phyloP scores from a whole-genome alignment of 2,329 filamentous ascomycete species.

The Rosellinia necatrix region DNA sequence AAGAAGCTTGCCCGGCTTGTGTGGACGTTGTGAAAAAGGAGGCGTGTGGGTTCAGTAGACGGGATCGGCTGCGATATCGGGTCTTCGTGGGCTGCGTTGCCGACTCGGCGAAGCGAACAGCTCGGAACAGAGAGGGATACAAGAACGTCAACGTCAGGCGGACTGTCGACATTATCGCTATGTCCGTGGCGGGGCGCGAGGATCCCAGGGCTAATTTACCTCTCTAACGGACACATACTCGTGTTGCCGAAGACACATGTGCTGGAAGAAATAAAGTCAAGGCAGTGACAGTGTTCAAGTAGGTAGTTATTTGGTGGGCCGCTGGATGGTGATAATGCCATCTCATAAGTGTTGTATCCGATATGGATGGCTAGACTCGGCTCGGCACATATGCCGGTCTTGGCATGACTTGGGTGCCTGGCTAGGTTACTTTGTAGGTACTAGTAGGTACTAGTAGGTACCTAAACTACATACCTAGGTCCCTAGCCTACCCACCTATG shows the following conservation, averaged over 20 bases:
- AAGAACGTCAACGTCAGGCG: constrained; percentile 72
- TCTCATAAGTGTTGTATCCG: constrained; percentile 17
- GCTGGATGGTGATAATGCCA: constrained; percentile 7
- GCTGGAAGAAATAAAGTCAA: too few species aligned
- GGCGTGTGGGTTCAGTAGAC: constrained; percentile 35
- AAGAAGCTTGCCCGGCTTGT: constrained; percentile 47
- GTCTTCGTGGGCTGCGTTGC: constrained; percentile 49
- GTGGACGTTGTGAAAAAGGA: constrained; percentile 46
- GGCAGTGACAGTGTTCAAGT: not conserved
- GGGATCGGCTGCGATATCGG: constrained; percentile 40
- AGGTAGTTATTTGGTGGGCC: constrained; percentile 1
- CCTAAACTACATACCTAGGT: too few species aligned
- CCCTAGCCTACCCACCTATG: too few species aligned
- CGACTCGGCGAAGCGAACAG: constrained; percentile 52
- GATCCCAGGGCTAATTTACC: not conserved
- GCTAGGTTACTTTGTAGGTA: too few species aligned
- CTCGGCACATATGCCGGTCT: too few species aligned
- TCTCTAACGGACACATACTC: constrained; percentile 19
- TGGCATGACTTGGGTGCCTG: too few species aligned
- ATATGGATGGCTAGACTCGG: not conserved
- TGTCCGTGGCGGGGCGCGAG: constrained; percentile 8
- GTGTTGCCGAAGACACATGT: not conserved
- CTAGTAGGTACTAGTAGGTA: too few species aligned
- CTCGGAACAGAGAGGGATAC: constrained; percentile 69
- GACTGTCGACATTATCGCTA: constrained; percentile 59